Evolutionary conservation across 176 grass and related monocot species (phyloP).

Genomic region (Melocanna baccifera): DNA sequence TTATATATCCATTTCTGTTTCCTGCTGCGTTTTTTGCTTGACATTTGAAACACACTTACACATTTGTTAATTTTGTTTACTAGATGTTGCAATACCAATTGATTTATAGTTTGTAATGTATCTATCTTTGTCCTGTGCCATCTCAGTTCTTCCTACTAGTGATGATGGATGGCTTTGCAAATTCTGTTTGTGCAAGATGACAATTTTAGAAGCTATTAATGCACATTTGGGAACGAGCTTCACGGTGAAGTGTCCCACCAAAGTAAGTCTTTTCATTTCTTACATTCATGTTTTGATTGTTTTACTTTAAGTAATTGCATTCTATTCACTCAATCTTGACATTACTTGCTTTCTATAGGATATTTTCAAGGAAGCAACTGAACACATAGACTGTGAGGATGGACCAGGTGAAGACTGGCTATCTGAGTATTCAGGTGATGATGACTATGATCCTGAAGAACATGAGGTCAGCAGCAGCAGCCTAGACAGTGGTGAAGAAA

Average conservation of each 20-base stretch:
- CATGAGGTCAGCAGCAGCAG: conserved; percentile 50
- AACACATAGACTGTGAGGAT: conserved; percentile 43
- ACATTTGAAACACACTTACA: not conserved
- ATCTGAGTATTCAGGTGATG: conserved; percentile 96
- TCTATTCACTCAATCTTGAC: not conserved
- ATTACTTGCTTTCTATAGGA: conserved; percentile 51
- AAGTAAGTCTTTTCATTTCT: conserved; percentile 49
- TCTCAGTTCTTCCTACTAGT: conserved; percentile 49
- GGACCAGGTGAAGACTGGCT: conserved; percentile 67
- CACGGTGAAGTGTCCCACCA: conserved; percentile 45
- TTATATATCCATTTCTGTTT: not conserved
- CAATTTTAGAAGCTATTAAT: conserved; percentile 87
- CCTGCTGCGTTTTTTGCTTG: conserved; percentile 14
- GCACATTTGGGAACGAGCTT: conserved; percentile 81
- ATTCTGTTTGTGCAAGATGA: conserved; percentile 75
- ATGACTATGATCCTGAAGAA: conserved; percentile 86
- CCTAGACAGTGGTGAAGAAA: conserved; percentile 47
- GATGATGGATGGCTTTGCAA: conserved; percentile 79
- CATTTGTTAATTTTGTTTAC: not conserved
- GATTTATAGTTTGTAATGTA: conserved; percentile 4
- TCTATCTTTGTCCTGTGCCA: conserved; percentile 34
- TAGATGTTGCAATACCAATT: conserved; percentile 14
- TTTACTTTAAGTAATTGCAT: conserved; percentile 19
- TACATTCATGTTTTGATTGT: conserved; percentile 14
- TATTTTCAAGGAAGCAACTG: conserved; percentile 85